Evolutionary conservation across 2,329 filamentous ascomycete species (phyloP).

Genomic region (Pseudocercospora eumusae): DNA sequence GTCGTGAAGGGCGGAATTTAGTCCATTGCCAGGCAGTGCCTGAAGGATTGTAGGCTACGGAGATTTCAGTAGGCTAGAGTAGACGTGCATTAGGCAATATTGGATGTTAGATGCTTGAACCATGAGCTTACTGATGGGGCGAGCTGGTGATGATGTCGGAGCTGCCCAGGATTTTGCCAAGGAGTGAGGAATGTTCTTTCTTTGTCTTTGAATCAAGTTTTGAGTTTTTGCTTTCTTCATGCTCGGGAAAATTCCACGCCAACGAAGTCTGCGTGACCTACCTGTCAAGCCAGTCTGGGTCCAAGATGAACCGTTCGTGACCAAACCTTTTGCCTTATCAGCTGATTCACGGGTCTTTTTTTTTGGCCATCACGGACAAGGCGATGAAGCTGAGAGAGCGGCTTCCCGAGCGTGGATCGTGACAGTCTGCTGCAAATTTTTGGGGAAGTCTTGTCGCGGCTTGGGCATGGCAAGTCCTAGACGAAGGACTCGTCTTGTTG

Average conservation of each 20-base stretch:
- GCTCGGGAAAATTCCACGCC: slow-evolving; percentile 13
- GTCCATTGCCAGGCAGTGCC: neutral
- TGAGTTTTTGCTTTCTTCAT: slow-evolving; percentile 6
- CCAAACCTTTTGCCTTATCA: neutral
- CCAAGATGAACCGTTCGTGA: slow-evolving; percentile 7
- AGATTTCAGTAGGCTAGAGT: slow-evolving; percentile 10
- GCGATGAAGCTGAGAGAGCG: neutral
- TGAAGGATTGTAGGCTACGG: slow-evolving; percentile 8
- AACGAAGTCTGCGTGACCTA: slow-evolving; percentile 16
- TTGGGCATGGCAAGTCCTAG: neutral
- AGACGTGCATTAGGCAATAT: slow-evolving; percentile 4
- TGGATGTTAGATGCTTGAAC: slow-evolving; percentile 8
- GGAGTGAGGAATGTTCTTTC: neutral
- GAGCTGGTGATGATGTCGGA: neutral
- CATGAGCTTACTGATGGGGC: neutral
- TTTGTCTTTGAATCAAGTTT: slow-evolving; percentile 10
- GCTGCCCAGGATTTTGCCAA: neutral
- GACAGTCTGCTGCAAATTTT: neutral
- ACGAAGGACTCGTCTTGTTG: neutral
- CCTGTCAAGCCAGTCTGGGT: slow-evolving; percentile 15
- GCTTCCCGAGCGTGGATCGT: neutral
- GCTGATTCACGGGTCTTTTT: neutral
- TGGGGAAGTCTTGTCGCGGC: neutral
- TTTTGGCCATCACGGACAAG: neutral
- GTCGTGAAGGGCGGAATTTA: neutral